Base-by-base conservation (phyloP, 106 monocot species). In the Phalaenopsis aphrodite region DNA sequence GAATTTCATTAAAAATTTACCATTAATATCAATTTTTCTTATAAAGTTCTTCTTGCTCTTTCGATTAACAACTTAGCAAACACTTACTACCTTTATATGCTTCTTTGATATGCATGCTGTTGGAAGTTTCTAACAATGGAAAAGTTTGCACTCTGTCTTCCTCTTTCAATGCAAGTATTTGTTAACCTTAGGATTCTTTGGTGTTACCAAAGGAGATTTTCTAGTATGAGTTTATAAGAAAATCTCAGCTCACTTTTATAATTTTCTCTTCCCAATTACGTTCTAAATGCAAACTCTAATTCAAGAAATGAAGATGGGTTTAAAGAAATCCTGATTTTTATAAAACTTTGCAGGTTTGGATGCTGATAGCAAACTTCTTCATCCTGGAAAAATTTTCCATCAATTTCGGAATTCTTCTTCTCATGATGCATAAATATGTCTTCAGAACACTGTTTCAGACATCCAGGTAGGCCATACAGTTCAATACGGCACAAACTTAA, bases 331-430 rank as follows among this genome's bases (percentile, higher is more conserved):
- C 43, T 74, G 18, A 74, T n/a, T 43, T 45, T 74, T 74, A 6
- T 18, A 43, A 42, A 42, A 74, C 3, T 75, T 56, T 84, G 42
- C 84, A 94, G 94, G 75, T 94, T 8, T 98, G 94, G 98, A 92
- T 92, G 84, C 46, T 98, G 71, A 48, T 98, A 48, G 89, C 98
- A 52, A 90, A 84, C 76, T 94, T 98, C 77, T 92, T 98, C 89
- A 92, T 83, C 87, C 91, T 98, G 45, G 98, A 94, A 8, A 75
- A 55, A 23, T 98, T 98, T 87, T 98, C 98, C 5, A 88, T 98
- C 85, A 98, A 98, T 85, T 98, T 98, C 87, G 98, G 92, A 19
- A 98, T 98, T 75, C 98, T 89, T 41, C 94, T 98, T 61, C 85
- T 98, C 10, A 98, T 93, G 94, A 92, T 98, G 98, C 94, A 84